Base-by-base conservation (phyloP, 768 basidiomycete species). In the Collybiopsis luxurians region DNA sequence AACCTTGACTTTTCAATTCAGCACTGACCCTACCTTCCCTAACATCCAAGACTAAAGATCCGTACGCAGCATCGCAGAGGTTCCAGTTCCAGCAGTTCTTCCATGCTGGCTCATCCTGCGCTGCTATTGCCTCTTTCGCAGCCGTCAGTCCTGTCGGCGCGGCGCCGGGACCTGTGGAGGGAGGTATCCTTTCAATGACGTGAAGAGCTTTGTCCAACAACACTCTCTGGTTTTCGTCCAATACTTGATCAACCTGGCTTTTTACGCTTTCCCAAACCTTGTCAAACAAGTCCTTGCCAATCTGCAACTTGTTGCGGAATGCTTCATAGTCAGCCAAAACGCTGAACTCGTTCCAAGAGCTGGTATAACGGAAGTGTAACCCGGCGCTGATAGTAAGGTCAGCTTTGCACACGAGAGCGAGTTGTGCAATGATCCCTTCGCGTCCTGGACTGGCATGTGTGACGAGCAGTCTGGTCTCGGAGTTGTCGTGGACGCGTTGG, bases 41-140 rank as follows among this genome's bases (percentile, higher is more conserved):
- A 64, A 98, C 75, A 62, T 97, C 94, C 44, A 99, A 75, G 1
- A 97, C 76, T 31, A 99, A 79, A 11, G 85, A 86, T 1, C 97
- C 96, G 59, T 89, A 97, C 2, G 94, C 91, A 5, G 96, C 96
- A 63, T 99, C 97, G 61, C 95, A 95, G 42, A 98, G 74, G 66
- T 98, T 96, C 96, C 96, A 97, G 69, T 97, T 94, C 96, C 96
- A 98, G 69, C 92, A 94, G 69, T 97, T 98, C 73, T 98, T 99
- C 97, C 97, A 99, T 0, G 92, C 87, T 2, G 89, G 86, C 64
- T 98, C 95, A 69, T 99, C 96, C 2, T 82, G 80, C 0, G 36
- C 34, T 2, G 81, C 50, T 19, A 51, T 11, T 38, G 50, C 77
- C 9, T 79, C 75, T 1, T 80, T 76, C 7, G 80, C 76, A 0